Evolutionary conservation across 169 alveolate species (phyloP).

Genomic region (Fabrea salina): DNA sequence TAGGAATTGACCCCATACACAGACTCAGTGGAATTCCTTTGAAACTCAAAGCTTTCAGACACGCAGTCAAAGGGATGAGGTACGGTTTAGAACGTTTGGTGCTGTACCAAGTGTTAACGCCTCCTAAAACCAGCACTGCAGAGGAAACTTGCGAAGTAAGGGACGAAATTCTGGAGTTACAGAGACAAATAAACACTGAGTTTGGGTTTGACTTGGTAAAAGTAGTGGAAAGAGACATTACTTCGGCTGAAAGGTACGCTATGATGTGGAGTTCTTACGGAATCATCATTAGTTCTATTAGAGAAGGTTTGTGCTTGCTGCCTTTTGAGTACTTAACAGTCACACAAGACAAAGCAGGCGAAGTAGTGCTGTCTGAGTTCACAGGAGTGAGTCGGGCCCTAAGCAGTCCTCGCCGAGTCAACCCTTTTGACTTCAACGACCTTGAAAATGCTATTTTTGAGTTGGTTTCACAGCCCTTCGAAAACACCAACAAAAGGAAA

Average conservation of each 20-base stretch:
- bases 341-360: neutral
- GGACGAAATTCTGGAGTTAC: neutral
- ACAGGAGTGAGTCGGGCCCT: slow-evolving; percentile 26
- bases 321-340: slow-evolving; percentile 25
- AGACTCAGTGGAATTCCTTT: slow-evolving; percentile 18
- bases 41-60: slow-evolving; percentile 30
- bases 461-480: neutral
- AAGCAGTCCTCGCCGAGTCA: slow-evolving; percentile 10
- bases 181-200: neutral
- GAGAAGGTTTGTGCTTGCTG: slow-evolving; percentile 23
- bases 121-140: no score
- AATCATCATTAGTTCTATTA: neutral
- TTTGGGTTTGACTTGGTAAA: neutral
- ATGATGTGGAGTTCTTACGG: slow-evolving; percentile 7
- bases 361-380: slow-evolving; percentile 16
- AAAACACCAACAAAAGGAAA: neutral
- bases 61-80: neutral
- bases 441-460: neutral
- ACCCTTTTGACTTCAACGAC: slow-evolving; percentile 18
- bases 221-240: neutral
- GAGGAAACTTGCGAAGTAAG: no score
- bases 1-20: slow-evolving; percentile 20
- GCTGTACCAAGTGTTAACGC: no score
- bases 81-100: no score
- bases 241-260: neutral